These are phyloP conservation scores for Trichoderma asperellum DNA, from an alignment of 2,329 filamentous ascomycete genomes.

Conservation along the genomic window DNA sequence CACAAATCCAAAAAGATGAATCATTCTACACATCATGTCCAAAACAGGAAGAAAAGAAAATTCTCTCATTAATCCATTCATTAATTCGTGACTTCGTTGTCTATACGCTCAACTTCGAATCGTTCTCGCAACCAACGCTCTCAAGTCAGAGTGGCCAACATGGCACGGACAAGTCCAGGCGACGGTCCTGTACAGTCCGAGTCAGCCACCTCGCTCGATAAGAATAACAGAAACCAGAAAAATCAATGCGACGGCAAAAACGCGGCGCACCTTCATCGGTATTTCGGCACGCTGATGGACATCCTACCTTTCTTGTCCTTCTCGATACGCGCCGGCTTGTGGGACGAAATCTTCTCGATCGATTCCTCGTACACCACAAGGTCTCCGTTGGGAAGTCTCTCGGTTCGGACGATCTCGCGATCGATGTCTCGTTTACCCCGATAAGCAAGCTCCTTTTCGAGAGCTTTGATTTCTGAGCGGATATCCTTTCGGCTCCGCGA, in stretches of 20 bases:
- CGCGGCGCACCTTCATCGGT: slow-evolving; percentile 59
- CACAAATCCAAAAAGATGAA: not conserved
- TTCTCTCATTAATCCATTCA: slow-evolving; percentile 19
- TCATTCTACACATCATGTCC: slow-evolving; percentile 10
- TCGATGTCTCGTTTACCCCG: slow-evolving; percentile 45
- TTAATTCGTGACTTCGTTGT: slow-evolving; percentile 25
- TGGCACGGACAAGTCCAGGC: slow-evolving; percentile 66
- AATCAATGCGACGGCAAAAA: slow-evolving; percentile 30
- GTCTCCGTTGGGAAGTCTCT: slow-evolving; percentile 62
- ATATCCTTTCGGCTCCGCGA: slow-evolving; percentile 65
- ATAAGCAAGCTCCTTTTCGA: slow-evolving; percentile 59
- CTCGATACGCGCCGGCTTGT: slow-evolving; percentile 70
- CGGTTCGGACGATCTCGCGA: slow-evolving; percentile 59
- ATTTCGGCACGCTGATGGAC: slow-evolving; percentile 78
- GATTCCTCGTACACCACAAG: slow-evolving; percentile 66
- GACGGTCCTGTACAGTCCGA: slow-evolving; percentile 58
- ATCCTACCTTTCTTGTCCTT: slow-evolving; percentile 97
- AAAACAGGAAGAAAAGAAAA: not conserved
- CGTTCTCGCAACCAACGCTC: not conserved
- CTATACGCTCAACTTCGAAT: not conserved
- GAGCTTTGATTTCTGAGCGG: slow-evolving; percentile 69
- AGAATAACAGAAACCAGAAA: slow-evolving; percentile 21
- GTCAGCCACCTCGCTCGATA: slow-evolving; percentile 40
- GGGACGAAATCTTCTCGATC: slow-evolving; percentile 58
- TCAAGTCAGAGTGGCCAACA: slow-evolving; percentile 72